Evolutionary conservation across 306 rosid genomes (phyloP).

Genomic region (Crotalaria pallida): DNA sequence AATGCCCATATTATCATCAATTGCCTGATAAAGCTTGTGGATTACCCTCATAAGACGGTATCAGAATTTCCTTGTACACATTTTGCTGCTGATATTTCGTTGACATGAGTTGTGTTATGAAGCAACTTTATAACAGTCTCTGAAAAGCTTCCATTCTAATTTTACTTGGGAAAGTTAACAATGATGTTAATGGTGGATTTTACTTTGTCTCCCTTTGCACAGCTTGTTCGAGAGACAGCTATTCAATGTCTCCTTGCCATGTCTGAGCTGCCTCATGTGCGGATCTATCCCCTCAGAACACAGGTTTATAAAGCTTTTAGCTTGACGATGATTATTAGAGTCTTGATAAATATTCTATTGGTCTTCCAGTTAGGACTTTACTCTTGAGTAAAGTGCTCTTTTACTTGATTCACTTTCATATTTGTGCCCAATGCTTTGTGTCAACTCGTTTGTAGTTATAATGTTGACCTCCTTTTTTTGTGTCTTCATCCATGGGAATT

Average conservation of each 20-base stretch:
- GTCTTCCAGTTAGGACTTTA: background rate
- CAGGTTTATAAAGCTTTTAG: slow-evolving; percentile 51
- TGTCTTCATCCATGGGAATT: background rate
- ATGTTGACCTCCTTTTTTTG: background rate
- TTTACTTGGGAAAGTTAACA: background rate
- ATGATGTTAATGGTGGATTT: slow-evolving; percentile 19
- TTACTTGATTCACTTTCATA: background rate
- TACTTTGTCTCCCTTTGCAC: slow-evolving; percentile 30
- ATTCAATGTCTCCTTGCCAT: slow-evolving; percentile 78
- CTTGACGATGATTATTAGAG: background rate
- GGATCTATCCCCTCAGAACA: slow-evolving; percentile 76
- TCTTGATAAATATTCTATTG: background rate
- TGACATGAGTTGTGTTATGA: slow-evolving; percentile 13
- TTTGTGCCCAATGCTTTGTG: slow-evolving; percentile 1
- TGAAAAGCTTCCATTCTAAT: background rate
- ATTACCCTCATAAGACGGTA: slow-evolving; percentile 85
- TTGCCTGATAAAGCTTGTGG: slow-evolving; percentile 53
- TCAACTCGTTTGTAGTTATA: background rate
- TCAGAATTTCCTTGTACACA: slow-evolving; percentile 13
- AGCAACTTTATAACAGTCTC: background rate
- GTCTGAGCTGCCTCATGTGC: slow-evolving; percentile 71
- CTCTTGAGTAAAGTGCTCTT: background rate
- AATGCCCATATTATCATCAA: slow-evolving; percentile 58
- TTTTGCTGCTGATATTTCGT: slow-evolving; percentile 13
- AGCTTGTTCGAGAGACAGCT: slow-evolving; percentile 95